Conservation (phyloP, 176 grass and related monocot species). For the Hsuehochloa calcarea region DNA sequence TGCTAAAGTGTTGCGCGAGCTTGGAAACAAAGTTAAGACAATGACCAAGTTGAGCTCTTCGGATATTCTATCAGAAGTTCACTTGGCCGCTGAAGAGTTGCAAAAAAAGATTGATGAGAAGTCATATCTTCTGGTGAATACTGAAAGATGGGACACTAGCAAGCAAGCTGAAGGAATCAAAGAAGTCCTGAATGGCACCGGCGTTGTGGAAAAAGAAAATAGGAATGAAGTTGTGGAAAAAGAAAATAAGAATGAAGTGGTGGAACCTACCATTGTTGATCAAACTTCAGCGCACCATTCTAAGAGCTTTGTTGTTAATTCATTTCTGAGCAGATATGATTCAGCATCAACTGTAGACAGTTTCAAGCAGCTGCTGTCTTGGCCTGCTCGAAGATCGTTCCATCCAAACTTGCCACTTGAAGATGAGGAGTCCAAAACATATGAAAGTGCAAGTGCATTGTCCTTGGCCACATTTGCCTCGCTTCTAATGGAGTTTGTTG, state of each 20-base stretch:
- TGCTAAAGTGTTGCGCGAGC: slow-evolving; percentile 65
- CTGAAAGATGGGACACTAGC: slow-evolving; percentile 71
- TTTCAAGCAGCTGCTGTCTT: slow-evolving; percentile 44
- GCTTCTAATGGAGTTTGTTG: slow-evolving; percentile 92
- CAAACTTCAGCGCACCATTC: slow-evolving; percentile 42
- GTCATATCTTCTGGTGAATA: slow-evolving; percentile 88
- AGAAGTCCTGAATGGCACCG: slow-evolving; percentile 34
- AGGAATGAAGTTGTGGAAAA: slow-evolving; percentile 19
- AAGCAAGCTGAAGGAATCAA: slow-evolving; percentile 48
- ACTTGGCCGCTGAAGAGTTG: slow-evolving; percentile 75
- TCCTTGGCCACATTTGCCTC: slow-evolving; percentile 89
- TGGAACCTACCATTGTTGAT: slow-evolving; percentile 46
- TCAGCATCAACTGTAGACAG: slow-evolving; percentile 51
- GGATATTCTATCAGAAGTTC: slow-evolving; percentile 64
- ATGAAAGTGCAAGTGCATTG: slow-evolving; percentile 92
- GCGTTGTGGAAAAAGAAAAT: slow-evolving; percentile 28
- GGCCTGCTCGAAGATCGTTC: slow-evolving; percentile 79
- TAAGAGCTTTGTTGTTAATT: slow-evolving; percentile 49
- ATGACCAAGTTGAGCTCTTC: slow-evolving; percentile 74
- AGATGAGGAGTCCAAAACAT: slow-evolving; percentile 69
- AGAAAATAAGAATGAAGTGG: slow-evolving; percentile 41
- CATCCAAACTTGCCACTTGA: slow-evolving; percentile 42
- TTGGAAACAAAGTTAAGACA: slow-evolving; percentile 72
- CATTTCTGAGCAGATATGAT: slow-evolving; percentile 54
- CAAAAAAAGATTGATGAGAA: slow-evolving; percentile 90